Percentiles rank a stretch among this genome's conserved stretches.
Conservation (phyloP, 2,329 filamentous ascomycete species). For the Diplodia seriata region DNA sequence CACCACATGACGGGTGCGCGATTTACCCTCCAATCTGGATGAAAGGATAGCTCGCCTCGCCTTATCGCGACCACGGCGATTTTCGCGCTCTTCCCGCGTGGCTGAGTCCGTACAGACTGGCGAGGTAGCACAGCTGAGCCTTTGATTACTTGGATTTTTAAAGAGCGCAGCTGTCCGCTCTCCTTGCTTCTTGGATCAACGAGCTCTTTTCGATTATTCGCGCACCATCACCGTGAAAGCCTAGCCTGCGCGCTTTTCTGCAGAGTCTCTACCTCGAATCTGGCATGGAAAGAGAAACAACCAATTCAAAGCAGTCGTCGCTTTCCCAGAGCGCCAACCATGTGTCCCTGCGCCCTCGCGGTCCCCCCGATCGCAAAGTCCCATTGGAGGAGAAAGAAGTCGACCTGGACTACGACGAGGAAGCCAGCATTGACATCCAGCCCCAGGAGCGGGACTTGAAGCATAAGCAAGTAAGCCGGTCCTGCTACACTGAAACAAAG, state of each 20-base stretch:
- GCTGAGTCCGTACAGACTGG: neutral
- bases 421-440: constrained; percentile 11
- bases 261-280: neutral
- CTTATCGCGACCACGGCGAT: neutral
- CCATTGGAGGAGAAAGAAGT: constrained; percentile 8
- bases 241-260: neutral
- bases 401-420: constrained; percentile 24
- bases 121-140: neutral
- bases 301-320: neutral
- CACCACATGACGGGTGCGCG: constrained; percentile 11
- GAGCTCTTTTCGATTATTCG: neutral
- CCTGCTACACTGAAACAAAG: neutral
- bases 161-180: neutral
- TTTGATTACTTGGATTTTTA: too few relatives aligned
- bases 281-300: neutral
- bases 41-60: neutral
- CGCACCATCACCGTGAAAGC: neutral
- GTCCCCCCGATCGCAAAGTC: neutral
- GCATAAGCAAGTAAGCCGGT: constrained; percentile 32
- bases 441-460: constrained; percentile 31
- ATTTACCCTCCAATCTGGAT: constrained; percentile 25
- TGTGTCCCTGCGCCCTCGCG: neutral
- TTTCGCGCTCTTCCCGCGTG: neutral
- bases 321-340: neutral
- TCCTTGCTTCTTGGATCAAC: neutral